These are phyloP conservation scores for Phialophora tarda DNA, from an alignment of 2,329 filamentous ascomycete genomes.

Conservation along the genomic window DNA sequence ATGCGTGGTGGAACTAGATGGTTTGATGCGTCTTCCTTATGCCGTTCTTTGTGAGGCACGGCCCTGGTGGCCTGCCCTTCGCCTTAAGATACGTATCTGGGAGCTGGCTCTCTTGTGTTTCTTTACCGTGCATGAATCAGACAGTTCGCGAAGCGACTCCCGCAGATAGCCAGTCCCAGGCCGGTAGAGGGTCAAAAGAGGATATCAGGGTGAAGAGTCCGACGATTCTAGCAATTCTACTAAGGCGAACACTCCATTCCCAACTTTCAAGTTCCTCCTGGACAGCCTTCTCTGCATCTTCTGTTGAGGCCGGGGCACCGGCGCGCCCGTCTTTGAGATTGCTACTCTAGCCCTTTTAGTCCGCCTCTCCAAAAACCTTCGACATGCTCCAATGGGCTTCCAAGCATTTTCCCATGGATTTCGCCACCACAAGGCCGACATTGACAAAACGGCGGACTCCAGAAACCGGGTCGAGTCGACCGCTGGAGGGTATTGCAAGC, in stretches of 20 bases:
- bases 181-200: neutral
- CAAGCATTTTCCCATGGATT: too few relatives aligned
- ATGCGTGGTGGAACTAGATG: neutral
- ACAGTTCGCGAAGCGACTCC: neutral
- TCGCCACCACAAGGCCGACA: too few relatives aligned
- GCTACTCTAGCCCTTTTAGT: neutral
- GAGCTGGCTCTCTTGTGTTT: neutral
- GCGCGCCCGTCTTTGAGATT: neutral
- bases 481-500: too few relatives aligned
- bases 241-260: neutral
- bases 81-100: neutral
- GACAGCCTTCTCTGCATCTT: neutral
- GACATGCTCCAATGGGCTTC: too few relatives aligned
- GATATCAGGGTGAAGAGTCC: neutral
- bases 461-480: too few relatives aligned
- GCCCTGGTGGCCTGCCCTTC: neutral
- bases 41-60: neutral
- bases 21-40: neutral
- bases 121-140: neutral
- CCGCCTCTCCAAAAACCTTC: too few relatives aligned
- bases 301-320: neutral
- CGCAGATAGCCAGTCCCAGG: neutral
- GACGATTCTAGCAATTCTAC: neutral
- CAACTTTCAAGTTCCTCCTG: neutral
- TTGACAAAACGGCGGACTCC: too few relatives aligned